Conservation (phyloP, 371 early-diverging fungal species). For the Syncephalastrum contaminatum region DNA sequence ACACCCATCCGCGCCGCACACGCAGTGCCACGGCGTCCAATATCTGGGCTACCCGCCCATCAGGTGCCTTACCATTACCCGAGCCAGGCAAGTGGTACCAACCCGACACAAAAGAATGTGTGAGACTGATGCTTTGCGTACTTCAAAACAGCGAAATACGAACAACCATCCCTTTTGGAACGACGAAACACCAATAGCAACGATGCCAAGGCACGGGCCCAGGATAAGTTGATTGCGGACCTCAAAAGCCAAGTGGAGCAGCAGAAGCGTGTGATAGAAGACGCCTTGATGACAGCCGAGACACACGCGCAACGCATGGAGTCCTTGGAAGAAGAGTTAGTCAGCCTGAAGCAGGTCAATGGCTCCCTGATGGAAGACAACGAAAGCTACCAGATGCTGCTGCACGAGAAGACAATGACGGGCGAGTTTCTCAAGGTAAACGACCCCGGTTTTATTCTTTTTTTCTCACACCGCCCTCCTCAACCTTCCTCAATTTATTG, state of each 20-base stretch:
- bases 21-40: slow-evolving; percentile 28
- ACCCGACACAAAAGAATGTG: not conserved
- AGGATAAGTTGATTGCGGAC: slow-evolving; percentile 30
- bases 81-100: slow-evolving; percentile 7
- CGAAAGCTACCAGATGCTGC: slow-evolving; percentile 77
- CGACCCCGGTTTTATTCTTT: slow-evolving; percentile 3
- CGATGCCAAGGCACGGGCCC: slow-evolving; percentile 30
- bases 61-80: not conserved
- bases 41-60: slow-evolving; percentile 5
- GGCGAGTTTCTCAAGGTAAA: slow-evolving; percentile 61
- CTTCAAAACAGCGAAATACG: not conserved
- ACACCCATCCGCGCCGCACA: slow-evolving; percentile 18
- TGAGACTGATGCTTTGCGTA: not conserved
- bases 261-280: slow-evolving; percentile 27
- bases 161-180: not conserved
- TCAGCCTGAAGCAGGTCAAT: slow-evolving; percentile 61
- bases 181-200: slow-evolving; percentile 3
- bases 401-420: slow-evolving; percentile 77
- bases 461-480: slow-evolving; percentile 1
- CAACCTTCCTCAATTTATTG: not conserved
- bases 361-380: slow-evolving; percentile 77
- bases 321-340: slow-evolving; percentile 46
- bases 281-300: slow-evolving; percentile 27
- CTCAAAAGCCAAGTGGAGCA: slow-evolving; percentile 26
- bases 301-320: slow-evolving; percentile 29